phyloP scores from a whole-genome alignment of 2,329 filamentous ascomycete genomes.

The Cercospora sp. region DNA sequence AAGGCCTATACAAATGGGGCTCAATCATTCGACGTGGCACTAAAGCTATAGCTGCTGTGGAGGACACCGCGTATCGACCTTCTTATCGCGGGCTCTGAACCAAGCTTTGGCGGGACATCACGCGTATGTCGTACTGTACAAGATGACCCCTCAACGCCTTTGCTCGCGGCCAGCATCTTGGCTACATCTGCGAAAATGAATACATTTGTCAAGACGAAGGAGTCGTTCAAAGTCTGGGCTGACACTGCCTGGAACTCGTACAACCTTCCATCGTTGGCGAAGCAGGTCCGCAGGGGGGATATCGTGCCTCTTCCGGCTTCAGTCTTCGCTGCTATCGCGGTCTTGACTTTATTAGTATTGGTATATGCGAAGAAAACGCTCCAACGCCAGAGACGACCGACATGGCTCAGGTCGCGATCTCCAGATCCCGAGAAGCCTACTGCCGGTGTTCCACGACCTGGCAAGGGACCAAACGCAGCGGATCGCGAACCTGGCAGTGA shows the following conservation, averaged over 20 bases:
- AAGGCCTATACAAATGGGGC: not conserved
- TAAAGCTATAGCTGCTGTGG: slow-evolving; percentile 4
- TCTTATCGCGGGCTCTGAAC: slow-evolving; percentile 11
- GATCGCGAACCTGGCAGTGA: slow-evolving; percentile 51
- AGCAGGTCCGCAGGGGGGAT: not conserved
- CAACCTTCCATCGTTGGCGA: not conserved
- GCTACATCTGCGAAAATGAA: not conserved
- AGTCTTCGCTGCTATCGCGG: not conserved
- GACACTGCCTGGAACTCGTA: not conserved
- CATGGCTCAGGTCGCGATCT: slow-evolving; percentile 26
- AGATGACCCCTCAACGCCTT: not conserved
- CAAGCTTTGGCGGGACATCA: slow-evolving; percentile 3
- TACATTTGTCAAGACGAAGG: not conserved
- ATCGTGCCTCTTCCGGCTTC: not conserved
- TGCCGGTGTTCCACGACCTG: slow-evolving; percentile 23
- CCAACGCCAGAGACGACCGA: not conserved
- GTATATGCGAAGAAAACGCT: not conserved
- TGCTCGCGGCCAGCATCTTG: not conserved
- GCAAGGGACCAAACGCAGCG: slow-evolving; percentile 37
- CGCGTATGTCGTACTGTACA: not conserved
- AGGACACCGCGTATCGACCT: slow-evolving; percentile 2
- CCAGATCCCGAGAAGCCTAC: slow-evolving; percentile 51
- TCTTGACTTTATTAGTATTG: not conserved
- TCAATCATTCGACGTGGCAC: not conserved
- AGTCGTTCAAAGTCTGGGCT: not conserved